Base-by-base conservation (phyloP, 2,329 filamentous ascomycete species). In the Alternaria solani region DNA sequence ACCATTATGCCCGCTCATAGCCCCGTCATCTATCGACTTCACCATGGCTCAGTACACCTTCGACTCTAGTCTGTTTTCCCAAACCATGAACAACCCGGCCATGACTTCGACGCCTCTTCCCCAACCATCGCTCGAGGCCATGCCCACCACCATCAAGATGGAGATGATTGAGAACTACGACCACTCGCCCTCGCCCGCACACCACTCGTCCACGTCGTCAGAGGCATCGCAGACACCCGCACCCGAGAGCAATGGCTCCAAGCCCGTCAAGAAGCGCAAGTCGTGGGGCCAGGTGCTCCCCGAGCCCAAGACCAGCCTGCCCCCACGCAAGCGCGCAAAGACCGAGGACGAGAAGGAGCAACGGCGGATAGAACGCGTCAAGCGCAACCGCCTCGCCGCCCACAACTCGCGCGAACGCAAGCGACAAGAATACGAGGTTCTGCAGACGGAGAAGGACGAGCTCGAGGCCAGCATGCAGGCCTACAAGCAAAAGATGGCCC, bases 301-400 rank as follows among this genome's bases (percentile, higher is more conserved):
- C 18, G 92, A 96, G 76, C 95, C 95, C 43, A 98, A 97, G 86
- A 98, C 95, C 32, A 96, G 94, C 75, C 88, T 98, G 7, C 94
- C 94, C 62, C 94, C 94, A 39, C 90, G 94, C 68, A 99, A 99
- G 88, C 93, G 95, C 64, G 95, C 95, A 71, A 99, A 98, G 87
- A 99, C 95, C 3, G 94, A 96, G 73, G 95, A 97, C 75, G 95
- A 99, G 81, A 99, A 99, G 83, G 95, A 98, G 81, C 95, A 99
- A 81, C 91, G 95, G 44, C 91, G 95, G 63, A 96, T 98, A 56
- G 95, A 99, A 84, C 92, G 95, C 64, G 95, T 99, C 67, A 92
- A 98, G 71, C 91, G 95, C 44, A 99, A 99, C 78, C 92, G 95
- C 67, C 92, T 94, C 61, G 95, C 95, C 46, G 95, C 95, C 41